These are phyloP conservation scores for Neopestalotiopsis rosae DNA, from an alignment of 2,329 filamentous ascomycete genomes.

Conservation along the genomic window DNA sequence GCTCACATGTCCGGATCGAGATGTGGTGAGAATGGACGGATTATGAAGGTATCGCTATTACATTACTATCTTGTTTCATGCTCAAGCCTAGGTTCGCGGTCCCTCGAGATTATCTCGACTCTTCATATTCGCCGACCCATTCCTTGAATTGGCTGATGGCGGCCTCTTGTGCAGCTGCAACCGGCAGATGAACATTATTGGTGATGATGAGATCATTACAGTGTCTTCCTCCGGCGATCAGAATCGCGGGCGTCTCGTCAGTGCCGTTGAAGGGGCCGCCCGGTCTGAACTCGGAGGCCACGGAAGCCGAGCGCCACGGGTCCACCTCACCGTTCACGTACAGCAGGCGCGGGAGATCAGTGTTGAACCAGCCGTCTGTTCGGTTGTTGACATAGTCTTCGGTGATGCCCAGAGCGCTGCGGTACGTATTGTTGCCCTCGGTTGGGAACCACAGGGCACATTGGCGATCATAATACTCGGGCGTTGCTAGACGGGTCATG, in stretches of 20 bases:
- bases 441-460: conserved; percentile 61
- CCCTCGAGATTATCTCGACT: background rate
- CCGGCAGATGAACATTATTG: conserved; percentile 55
- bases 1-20: background rate
- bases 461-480: conserved; percentile 60
- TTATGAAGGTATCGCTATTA: background rate
- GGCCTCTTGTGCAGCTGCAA: conserved; percentile 48
- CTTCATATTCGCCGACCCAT: conserved; percentile 47
- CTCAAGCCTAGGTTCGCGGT: background rate
- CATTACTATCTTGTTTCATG: background rate
- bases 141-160: conserved; percentile 54
- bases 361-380: conserved; percentile 61
- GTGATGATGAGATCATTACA: conserved; percentile 57
- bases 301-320: conserved; percentile 61
- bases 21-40: background rate
- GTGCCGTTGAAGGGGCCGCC: conserved; percentile 59
- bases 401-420: conserved; percentile 49
- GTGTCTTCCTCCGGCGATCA: conserved; percentile 61
- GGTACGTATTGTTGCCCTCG: conserved; percentile 55
- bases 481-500: conserved; percentile 55
- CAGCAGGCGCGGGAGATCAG: conserved; percentile 58
- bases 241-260: conserved; percentile 50
- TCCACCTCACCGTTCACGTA: conserved; percentile 65
- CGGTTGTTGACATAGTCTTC: conserved; percentile 54
- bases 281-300: conserved; percentile 58